Conservation (phyloP, 306 rosid species). For the Delonix regia region DNA sequence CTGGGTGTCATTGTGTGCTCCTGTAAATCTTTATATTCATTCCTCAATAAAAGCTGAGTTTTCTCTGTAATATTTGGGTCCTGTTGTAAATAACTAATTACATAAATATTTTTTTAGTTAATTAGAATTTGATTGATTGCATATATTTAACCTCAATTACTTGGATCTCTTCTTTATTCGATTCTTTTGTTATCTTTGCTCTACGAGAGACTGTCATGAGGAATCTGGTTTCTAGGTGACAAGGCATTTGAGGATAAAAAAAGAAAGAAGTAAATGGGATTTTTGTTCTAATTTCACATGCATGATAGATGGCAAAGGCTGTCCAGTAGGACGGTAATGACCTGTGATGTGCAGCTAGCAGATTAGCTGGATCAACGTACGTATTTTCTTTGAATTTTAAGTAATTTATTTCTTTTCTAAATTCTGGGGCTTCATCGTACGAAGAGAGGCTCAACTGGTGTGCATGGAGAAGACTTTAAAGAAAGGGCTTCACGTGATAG, state of each 20-base stretch:
- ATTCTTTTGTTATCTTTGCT: slow-evolving; percentile 23
- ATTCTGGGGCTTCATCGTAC: background rate
- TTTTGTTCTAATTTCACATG: background rate
- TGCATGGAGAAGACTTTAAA: slow-evolving; percentile 10
- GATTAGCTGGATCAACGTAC: background rate
- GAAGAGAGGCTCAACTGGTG: background rate
- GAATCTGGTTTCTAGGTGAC: background rate
- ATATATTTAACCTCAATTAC: background rate
- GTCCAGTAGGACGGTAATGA: background rate
- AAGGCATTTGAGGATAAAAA: background rate
- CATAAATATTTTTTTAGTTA: background rate
- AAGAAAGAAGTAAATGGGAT: background rate
- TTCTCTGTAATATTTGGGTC: background rate
- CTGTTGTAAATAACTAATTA: too few species aligned
- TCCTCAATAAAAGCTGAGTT: slow-evolving; percentile 6
- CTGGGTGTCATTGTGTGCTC: slow-evolving; percentile 11
- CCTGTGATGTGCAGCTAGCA: background rate
- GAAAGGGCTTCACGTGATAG: slow-evolving; percentile 27
- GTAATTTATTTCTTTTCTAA: background rate
- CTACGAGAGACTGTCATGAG: background rate
- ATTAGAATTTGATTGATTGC: background rate
- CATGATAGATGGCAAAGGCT: slow-evolving; percentile 2
- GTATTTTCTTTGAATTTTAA: background rate
- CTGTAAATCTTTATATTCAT: slow-evolving; percentile 19
- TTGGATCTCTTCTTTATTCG: slow-evolving; percentile 2